Evolutionary conservation across 208 protist species (phyloP), one percentile per base, ranked within the genome.

Genomic region (Crithidia thermophila): DNA sequence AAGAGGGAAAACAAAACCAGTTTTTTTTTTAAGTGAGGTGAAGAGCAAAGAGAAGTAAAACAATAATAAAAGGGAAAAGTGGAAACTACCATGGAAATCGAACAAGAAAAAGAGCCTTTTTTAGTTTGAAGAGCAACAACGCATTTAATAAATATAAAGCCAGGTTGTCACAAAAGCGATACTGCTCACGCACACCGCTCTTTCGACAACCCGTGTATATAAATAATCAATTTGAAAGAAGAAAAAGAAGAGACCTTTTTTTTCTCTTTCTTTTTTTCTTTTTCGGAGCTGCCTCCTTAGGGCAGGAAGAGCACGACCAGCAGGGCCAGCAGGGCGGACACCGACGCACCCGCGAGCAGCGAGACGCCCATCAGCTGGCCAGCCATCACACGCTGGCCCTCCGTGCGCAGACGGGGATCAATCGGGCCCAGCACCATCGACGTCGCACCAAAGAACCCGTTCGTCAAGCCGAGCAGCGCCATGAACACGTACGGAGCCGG

Each of bases 351-450:
- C 3, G 64, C 76, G 13, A 94, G 76, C 28, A 94, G 81, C 27
- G 85, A 59, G 39, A 94, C 79, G 14, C 85, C 83, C 88, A 94
- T 94, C 31, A 90, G 68, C 68, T 91, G 83, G 4, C 88, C 88
- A 0, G 88, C 85, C 88, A 94, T 88, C 21, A 87, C 82, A 21
- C 77, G 82, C 83, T 94, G 75, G 10, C 85, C 85, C 11, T 82
- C 80, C n/a, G 82, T 87, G 50, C 65, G 69, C 27, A 93, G 75
- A 8, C 59, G 68, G 13, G 72, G 20, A 10, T 72, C 77, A 45
- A 69, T 75, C n/a, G 90, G 87, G 11, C 87, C 93, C 21, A 82
- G 80, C 46, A 95, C 90, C 93, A 97, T 95, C 39, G 76, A 42
- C n/a, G 79, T 64, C 0, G 81, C 77, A 28, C 82, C 84, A 34